Percentiles rank a stretch among this genome's conserved stretches.
Evolutionary conservation across 164 flowering plant species (phyloP).

Genomic region (Liquidambar formosana): DNA sequence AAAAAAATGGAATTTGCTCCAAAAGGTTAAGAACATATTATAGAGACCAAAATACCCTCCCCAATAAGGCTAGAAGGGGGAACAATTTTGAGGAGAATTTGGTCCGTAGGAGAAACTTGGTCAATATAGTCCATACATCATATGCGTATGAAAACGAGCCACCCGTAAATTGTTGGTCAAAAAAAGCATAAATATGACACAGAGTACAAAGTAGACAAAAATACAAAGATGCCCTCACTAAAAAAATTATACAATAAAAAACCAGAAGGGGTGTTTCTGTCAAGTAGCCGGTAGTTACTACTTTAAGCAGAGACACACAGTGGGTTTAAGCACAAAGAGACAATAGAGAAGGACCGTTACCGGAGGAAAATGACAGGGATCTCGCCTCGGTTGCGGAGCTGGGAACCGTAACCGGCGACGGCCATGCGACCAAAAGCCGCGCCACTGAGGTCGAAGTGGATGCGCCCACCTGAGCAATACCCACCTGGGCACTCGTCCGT

Average conservation of each 20-base stretch:
- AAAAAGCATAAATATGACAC: not conserved
- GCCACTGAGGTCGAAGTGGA: slow-evolving; percentile 94
- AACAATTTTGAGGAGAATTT: too few species aligned
- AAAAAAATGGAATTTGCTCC: not conserved
- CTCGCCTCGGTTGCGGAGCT: slow-evolving; percentile 79
- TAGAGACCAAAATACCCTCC: too few species aligned
- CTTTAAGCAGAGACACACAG: too few species aligned
- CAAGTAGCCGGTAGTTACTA: not conserved
- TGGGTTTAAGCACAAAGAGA: not conserved
- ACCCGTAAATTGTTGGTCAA: slow-evolving; percentile 1
- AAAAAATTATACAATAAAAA: not conserved
- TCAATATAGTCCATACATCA: too few species aligned
- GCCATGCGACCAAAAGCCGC: slow-evolving; percentile 95
- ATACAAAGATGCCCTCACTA: slow-evolving; percentile 7
- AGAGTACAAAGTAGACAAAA: not conserved
- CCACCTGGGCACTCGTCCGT: slow-evolving; percentile 97
- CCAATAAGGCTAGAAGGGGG: too few species aligned
- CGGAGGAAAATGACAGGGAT: slow-evolving; percentile 66
- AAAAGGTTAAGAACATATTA: not conserved
- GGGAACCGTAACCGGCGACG: slow-evolving; percentile 49
- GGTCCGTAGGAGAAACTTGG: too few species aligned
- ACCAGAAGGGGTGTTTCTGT: not conserved
- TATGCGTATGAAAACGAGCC: not conserved
- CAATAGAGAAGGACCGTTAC: slow-evolving; percentile 30
- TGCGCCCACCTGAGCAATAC: slow-evolving; percentile 50